Conservation (phyloP, 371 early-diverging fungal genomes). For the Mucor ambiguus region DNA sequence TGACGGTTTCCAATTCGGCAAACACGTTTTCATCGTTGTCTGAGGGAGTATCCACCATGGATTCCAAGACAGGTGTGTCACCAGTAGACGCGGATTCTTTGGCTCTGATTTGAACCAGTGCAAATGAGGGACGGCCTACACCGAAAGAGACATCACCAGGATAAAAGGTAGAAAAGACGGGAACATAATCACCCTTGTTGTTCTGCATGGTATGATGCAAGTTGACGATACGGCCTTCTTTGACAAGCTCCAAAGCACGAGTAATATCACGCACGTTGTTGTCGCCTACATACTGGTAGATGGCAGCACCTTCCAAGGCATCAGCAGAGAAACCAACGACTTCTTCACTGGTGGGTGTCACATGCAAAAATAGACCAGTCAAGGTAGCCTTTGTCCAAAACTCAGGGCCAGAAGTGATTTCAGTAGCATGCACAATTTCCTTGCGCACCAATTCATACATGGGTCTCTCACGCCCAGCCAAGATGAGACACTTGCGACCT, state of each 20-base stretch:
- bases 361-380: conserved; percentile 60
- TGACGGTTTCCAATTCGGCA: conserved; percentile 40
- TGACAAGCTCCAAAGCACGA: conserved; percentile 46
- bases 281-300: conserved; percentile 55
- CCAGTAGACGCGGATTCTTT: conserved; percentile 8
- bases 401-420: conserved; percentile 20
- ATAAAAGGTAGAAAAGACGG: conserved; percentile 46
- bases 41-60: conserved; percentile 11
- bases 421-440: conserved; percentile 27
- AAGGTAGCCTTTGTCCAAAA: conserved; percentile 63
- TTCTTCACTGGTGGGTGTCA: conserved; percentile 36
- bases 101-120: conserved; percentile 41
- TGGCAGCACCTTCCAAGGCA: conserved; percentile 47
- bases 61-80: conserved; percentile 10
- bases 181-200: conserved; percentile 46
- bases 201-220: conserved; percentile 45
- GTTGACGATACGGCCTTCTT: conserved; percentile 41
- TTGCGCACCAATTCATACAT: conserved; percentile 40
- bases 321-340: conserved; percentile 45
- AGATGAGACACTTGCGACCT: conserved; percentile 65
- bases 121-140: conserved; percentile 38
- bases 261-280: conserved; percentile 50
- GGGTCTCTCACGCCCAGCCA: conserved; percentile 58
- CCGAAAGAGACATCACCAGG: conserved; percentile 44
- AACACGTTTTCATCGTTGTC: conserved; percentile 45